phyloP scores from a whole-genome alignment of 371 early-diverging fungal genomes.

The Mucor circinelloides region DNA sequence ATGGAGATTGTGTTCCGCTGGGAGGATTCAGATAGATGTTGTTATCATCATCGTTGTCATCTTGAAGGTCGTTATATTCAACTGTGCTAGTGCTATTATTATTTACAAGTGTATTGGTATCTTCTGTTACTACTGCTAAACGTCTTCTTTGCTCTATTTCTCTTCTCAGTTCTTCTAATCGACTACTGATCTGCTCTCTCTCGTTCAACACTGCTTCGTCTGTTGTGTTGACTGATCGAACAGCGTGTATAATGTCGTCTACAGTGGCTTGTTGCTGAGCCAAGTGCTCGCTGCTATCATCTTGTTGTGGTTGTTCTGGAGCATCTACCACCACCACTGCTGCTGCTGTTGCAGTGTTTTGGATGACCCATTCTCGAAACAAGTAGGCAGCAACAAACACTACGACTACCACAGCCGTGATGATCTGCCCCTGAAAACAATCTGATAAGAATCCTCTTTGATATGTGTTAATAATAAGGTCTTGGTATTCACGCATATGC shows the following conservation, averaged over 20 bases:
- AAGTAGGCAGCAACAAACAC: constrained; percentile 74
- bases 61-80: neutral
- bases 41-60: constrained; percentile 3
- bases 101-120: neutral
- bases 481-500: neutral
- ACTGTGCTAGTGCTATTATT: neutral
- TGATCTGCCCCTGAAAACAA: constrained; percentile 83
- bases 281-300: neutral
- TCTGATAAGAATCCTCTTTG: constrained; percentile 68
- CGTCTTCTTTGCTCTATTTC: constrained; percentile 13
- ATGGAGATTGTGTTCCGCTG: constrained; percentile 26
- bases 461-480: neutral
- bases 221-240: neutral
- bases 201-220: constrained; percentile 1
- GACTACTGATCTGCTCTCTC: neutral
- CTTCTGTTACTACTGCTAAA: neutral
- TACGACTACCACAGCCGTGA: constrained; percentile 71
- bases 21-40: constrained; percentile 5
- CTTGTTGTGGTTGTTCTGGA: neutral
- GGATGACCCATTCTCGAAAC: constrained; percentile 84
- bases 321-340: neutral
- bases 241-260: neutral
- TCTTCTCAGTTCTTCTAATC: constrained; percentile 18
- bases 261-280: neutral
- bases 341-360: constrained; percentile 53